Percentiles rank a stretch among this genome's conserved stretches.
These are phyloP conservation scores for Candida palmyrensis DNA, from an alignment of 805 yeast species.

Conservation along the genomic window DNA sequence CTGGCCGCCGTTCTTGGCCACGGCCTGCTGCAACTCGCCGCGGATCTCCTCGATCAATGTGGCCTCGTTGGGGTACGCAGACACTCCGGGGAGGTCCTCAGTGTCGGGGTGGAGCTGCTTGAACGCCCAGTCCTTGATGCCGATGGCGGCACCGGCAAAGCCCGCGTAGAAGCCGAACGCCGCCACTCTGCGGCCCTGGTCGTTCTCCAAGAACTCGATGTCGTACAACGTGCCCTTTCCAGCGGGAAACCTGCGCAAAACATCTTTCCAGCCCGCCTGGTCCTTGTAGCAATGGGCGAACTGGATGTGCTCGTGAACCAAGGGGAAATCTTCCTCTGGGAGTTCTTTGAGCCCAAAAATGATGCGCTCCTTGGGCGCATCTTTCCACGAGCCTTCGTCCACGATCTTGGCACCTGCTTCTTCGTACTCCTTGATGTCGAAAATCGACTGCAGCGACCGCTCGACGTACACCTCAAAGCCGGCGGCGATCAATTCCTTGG, in stretches of 20 bases:
- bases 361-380: constrained; percentile 86
- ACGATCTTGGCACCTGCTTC: constrained; percentile 82
- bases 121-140: constrained; percentile 90
- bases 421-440: constrained; percentile 69
- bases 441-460: constrained; percentile 78
- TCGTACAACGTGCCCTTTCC: constrained; percentile 93
- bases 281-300: constrained; percentile 98
- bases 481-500: constrained; percentile 75
- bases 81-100: constrained; percentile 64
- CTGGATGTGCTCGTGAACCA: constrained; percentile 93
- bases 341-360: constrained; percentile 93
- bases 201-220: constrained; percentile 90
- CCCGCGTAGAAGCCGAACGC: constrained; percentile 99
- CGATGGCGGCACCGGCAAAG: constrained; percentile 99
- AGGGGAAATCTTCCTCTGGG: constrained; percentile 89
- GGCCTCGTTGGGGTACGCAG: constrained; percentile 78
- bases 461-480: constrained; percentile 90
- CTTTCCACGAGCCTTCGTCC: constrained; percentile 89
- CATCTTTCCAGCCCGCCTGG: constrained; percentile 97
- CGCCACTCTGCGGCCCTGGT: constrained; percentile 96
- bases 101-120: constrained; percentile 68
- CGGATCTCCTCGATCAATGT: constrained; percentile 71
- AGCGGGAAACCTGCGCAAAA: constrained; percentile 78
- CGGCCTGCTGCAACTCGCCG: constrained; percentile 50
- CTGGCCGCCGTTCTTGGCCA: constrained; percentile 52